phyloP scores from a whole-genome alignment of 768 basidiomycete species.

The Obba rivulosa region DNA sequence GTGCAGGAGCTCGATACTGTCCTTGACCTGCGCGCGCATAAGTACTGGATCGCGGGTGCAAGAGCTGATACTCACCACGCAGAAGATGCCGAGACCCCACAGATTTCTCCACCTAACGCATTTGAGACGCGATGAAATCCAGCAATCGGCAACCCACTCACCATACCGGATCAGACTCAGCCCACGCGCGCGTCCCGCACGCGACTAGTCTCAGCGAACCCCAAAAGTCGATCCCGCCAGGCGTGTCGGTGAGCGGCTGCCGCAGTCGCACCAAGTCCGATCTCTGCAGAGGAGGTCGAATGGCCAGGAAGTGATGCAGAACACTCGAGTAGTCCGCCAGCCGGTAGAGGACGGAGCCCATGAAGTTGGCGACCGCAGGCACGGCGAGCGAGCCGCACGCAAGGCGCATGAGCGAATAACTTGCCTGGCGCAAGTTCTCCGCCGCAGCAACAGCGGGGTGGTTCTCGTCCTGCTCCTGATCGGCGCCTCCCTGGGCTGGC shows the following conservation, averaged over 20 bases:
- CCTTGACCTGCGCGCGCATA: conserved; percentile 48
- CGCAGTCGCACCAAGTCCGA: too few relatives aligned
- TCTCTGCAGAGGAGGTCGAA: conserved; percentile 10
- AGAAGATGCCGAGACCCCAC: conserved; percentile 62
- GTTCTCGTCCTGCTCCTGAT: conserved; percentile 7
- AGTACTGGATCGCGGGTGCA: neutral
- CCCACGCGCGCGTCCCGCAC: conserved; percentile 60
- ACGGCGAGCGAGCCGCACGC: conserved; percentile 66
- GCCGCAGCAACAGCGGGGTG: conserved; percentile 38
- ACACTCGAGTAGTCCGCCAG: conserved; percentile 41
- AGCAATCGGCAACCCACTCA: conserved; percentile 16
- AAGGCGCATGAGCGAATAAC: conserved; percentile 56
- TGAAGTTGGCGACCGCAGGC: conserved; percentile 58
- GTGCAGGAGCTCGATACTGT: conserved; percentile 61
- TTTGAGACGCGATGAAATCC: too few relatives aligned
- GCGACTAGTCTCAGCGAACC: conserved; percentile 43
- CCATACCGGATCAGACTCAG: conserved; percentile 72
- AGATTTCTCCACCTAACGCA: conserved; percentile 56
- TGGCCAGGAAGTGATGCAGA: conserved; percentile 29
- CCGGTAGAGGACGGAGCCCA: conserved; percentile 56
- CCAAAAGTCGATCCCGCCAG: conserved; percentile 20
- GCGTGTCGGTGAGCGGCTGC: too few relatives aligned
- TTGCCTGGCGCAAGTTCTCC: conserved; percentile 53
- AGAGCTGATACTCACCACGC: conserved; percentile 40
- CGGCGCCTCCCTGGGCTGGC: neutral